Evolutionary conservation across 345 rosid species (phyloP), one percentile per base, ranked within the genome.

Genomic region (Gynandropsis gynandra): DNA sequence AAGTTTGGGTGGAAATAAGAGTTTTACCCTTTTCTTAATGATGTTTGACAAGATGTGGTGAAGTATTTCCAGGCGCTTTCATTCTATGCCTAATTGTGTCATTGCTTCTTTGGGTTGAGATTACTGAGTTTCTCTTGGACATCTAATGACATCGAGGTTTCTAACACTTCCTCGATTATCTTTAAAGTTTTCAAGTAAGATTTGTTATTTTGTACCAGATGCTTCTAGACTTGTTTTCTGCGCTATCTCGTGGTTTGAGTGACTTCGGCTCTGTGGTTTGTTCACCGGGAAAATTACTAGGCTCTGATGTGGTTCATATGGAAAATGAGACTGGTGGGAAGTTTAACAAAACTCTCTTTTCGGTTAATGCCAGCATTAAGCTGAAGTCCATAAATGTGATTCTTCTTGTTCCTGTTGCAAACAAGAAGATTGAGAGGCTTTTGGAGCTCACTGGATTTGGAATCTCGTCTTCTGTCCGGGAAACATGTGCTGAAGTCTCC

Each of bases 381-480:
- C 64, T 83, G 50, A 68, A 64, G 58, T 68, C 75, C 33, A 40
- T 83, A 61, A 88, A 83, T 70, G 51, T 83, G 50, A 48, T 83
- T 69, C 75, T 82, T 66, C 82, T 69, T 46, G 66, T 72, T 59
- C 76, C 80, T 56, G 72, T 67, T 62, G 68, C 24, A 46, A 57
- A 57, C 19, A 62, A 71, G 17, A 56, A 66, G 39, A 29, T 45
- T 60, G 76, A 64, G 50, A 54, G 47, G 62, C 37, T 33, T 33
- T 56, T 36, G 33, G 66, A 66, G 64, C 50, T 33, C 55, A 55
- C 47, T 66, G 80, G 74, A 62, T 74, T 54, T 49, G 87, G 82
- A 62, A 60, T 83, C 31, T 75, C 86, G 92, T 56, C 74, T 55
- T 76, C 84, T 68, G 50, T 79, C 62, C 71, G 57, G 62, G 67